Percentiles rank a stretch among this genome's conserved stretches.
These are phyloP conservation scores for Arthrobotrys musiformis DNA, from an alignment of 2,329 filamentous ascomycete genomes.

Conservation along the genomic window DNA sequence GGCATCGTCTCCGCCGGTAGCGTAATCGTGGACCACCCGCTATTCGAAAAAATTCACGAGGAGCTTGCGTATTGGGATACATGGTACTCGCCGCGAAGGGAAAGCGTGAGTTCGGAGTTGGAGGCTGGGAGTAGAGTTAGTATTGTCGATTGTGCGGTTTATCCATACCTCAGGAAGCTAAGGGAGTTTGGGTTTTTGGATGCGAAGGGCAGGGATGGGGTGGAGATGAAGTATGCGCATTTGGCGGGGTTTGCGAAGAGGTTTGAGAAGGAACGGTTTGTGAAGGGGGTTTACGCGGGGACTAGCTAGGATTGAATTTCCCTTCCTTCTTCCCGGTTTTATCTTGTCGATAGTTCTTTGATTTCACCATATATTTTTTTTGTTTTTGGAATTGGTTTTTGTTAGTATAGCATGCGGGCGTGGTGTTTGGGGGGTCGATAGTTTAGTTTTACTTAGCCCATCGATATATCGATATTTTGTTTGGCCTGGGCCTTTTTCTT, in stretches of 20 bases:
- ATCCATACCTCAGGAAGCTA: slow-evolving; percentile 26
- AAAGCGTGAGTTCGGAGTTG: slow-evolving; percentile 24
- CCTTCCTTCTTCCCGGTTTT: background rate
- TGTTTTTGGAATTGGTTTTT: background rate
- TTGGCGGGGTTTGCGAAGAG: slow-evolving; percentile 39
- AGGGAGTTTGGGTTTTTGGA: slow-evolving; percentile 50
- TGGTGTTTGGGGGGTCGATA: slow-evolving; percentile 20
- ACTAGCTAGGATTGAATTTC: too few species aligned
- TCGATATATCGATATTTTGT: too few species aligned
- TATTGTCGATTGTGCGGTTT: slow-evolving; percentile 44
- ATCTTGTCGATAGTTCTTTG: background rate
- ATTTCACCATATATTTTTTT: background rate
- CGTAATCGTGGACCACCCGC: slow-evolving; percentile 47
- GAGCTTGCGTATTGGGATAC: slow-evolving; percentile 43
- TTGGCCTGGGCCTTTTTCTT: too few species aligned
- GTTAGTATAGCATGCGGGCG: background rate
- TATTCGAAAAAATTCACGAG: slow-evolving; percentile 51
- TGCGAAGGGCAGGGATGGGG: slow-evolving; percentile 37
- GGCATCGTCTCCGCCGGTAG: slow-evolving; percentile 8
- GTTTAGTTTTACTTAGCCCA: background rate
- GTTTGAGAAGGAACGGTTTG: slow-evolving; percentile 50
- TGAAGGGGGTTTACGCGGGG: slow-evolving; percentile 35
- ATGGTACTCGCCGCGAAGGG: slow-evolving; percentile 42
- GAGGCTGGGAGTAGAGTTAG: slow-evolving; percentile 35
- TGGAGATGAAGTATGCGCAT: slow-evolving; percentile 21